Percentiles rank a stretch among this genome's conserved stretches.
These are phyloP conservation scores for Prillingera fragicola DNA, from an alignment of 1,284 basidiomycete genomes.

Conservation along the genomic window DNA sequence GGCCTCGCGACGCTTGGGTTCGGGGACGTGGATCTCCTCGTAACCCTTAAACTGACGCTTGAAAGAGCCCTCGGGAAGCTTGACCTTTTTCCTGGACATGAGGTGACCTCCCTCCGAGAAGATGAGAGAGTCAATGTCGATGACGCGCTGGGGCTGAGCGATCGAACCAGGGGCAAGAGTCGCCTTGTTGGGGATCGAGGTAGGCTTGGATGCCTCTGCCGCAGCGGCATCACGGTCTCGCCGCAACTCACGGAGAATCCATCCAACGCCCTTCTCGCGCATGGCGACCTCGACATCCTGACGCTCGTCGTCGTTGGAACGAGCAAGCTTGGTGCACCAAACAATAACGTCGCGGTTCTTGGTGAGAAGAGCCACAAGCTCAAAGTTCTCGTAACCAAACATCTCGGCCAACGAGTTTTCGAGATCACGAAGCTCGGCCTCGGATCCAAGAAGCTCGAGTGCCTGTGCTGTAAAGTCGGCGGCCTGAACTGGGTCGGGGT, in stretches of 20 bases:
- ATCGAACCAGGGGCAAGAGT: conserved; percentile 84
- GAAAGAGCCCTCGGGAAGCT: conserved; percentile 94
- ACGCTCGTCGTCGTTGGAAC: conserved; percentile 81
- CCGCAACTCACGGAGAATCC: conserved; percentile 84
- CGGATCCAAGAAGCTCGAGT: conserved; percentile 81
- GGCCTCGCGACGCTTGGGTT: conserved; percentile 73
- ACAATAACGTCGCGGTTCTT: conserved; percentile 95
- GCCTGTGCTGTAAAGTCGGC: conserved; percentile 84
- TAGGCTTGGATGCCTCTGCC: conserved; percentile 50
- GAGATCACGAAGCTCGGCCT: conserved; percentile 83
- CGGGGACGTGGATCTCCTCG: conserved; percentile 96
- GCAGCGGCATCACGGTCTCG: conserved; percentile 60
- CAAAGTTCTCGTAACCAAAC: conserved; percentile 88
- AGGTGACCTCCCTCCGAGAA: conserved; percentile 93
- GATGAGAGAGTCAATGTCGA: conserved; percentile 91
- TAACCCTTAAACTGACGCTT: conserved; percentile 95
- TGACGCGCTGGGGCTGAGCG: conserved; percentile 73
- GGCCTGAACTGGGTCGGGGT: conserved; percentile 89
- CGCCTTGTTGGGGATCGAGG: conserved; percentile 71
- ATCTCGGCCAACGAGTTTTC: conserved; percentile 97
- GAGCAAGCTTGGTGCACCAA: conserved; percentile 95
- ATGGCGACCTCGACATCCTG: conserved; percentile 96
- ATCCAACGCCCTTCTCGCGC: conserved; percentile 93
- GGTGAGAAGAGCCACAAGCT: conserved; percentile 82
- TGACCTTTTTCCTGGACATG: conserved; percentile 98